These are phyloP conservation scores for Pseudogymnoascus destructans DNA, from an alignment of 2,329 filamentous ascomycete species.

Conservation along the genomic window DNA sequence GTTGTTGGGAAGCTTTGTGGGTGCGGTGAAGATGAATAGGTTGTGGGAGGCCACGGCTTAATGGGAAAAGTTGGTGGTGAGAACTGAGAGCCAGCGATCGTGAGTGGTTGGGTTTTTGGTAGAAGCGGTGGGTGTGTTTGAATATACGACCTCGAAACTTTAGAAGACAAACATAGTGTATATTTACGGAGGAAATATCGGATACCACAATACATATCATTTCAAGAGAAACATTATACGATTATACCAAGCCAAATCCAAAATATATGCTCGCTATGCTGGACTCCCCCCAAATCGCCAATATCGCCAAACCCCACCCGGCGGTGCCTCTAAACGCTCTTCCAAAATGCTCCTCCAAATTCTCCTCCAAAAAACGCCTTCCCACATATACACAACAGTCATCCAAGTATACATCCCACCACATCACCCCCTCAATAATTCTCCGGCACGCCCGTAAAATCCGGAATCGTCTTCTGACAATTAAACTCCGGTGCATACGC, in stretches of 20 bases:
- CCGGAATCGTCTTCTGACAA: conserved; percentile 43
- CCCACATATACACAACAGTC: neutral
- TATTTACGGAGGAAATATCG: neutral
- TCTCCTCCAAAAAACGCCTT: neutral
- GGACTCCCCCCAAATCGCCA: neutral
- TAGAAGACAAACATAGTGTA: neutral
- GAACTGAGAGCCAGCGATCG: neutral
- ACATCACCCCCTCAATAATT: conserved; percentile 28
- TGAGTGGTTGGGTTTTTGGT: neutral
- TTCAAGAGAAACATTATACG: neutral
- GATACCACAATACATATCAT: neutral
- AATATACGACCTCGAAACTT: neutral
- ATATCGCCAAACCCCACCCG: neutral
- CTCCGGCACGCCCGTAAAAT: conserved; percentile 39
- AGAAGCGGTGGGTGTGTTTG: neutral
- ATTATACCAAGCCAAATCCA: conserved; percentile 1
- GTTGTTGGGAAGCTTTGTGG: conserved; percentile 40
- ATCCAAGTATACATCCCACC: neutral
- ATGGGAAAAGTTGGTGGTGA: neutral
- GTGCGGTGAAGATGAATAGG: conserved; percentile 32
- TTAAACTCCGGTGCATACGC: conserved; percentile 59
- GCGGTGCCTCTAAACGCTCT: neutral
- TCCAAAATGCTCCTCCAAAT: neutral
- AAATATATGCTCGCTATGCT: neutral
- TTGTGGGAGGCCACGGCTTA: conserved; percentile 31